Evolutionary conservation across 139 green algal species (phyloP).

Genomic region (Chlorella sp.): DNA sequence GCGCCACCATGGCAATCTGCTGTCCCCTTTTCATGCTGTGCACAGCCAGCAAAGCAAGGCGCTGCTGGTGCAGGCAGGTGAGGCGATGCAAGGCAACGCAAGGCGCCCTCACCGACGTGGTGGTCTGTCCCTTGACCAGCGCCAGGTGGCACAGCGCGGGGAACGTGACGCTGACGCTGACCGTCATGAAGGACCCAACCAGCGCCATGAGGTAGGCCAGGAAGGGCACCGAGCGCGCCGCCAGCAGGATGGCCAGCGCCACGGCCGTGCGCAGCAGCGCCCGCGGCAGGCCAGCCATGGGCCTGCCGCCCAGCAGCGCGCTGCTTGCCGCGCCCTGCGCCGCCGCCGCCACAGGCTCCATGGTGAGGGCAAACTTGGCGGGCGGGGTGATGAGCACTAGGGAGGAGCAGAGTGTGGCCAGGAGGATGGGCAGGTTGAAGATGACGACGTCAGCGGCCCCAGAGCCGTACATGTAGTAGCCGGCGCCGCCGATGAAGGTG

Average conservation of each 20-base stretch:
- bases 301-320: too few species aligned
- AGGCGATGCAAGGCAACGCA: background rate
- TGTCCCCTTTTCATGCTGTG: background rate
- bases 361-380: conserved; percentile 61
- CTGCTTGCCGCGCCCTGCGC: background rate
- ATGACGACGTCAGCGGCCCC: conserved; percentile 44
- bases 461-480: conserved; percentile 56
- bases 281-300: conserved; percentile 15
- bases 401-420: conserved; percentile 32
- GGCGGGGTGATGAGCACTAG: conserved; percentile 51
- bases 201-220: conserved; percentile 49
- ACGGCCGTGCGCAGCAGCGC: conserved; percentile 26
- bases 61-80: background rate
- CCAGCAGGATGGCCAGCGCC: conserved; percentile 26
- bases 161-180: conserved; percentile 45
- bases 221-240: conserved; percentile 42
- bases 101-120: background rate
- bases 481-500: conserved; percentile 40
- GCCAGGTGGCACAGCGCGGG: conserved; percentile 43
- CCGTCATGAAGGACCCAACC: conserved; percentile 47
- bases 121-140: conserved; percentile 1
- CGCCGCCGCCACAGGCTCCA: conserved; percentile 50
- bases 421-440: conserved; percentile 47
- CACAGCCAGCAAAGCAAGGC: background rate
- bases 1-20: background rate